Evolutionary conservation across 179 eudicot species (phyloP).

Genomic region (Nepenthes alata): DNA sequence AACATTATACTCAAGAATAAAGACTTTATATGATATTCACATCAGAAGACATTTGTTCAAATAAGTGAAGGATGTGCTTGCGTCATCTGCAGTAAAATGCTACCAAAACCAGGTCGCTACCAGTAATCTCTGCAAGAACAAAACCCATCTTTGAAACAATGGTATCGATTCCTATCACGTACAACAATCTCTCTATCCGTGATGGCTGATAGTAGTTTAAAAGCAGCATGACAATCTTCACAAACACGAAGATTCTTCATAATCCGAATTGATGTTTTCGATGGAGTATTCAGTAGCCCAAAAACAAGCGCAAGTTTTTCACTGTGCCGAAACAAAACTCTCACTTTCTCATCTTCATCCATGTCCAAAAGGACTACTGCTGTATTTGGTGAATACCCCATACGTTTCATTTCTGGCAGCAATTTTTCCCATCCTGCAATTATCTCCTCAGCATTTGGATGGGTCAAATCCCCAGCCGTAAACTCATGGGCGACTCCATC

Average conservation of each 20-base stretch:
- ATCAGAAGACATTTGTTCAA: neutral
- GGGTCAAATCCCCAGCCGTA: slow-evolving; percentile 1
- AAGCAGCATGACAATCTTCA: slow-evolving; percentile 13
- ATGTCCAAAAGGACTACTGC: slow-evolving; percentile 14
- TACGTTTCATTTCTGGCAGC: neutral
- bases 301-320: slow-evolving; percentile 19
- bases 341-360: slow-evolving; percentile 16
- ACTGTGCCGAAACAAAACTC: slow-evolving; percentile 15
- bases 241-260: slow-evolving; percentile 19
- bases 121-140: slow-evolving; percentile 16
- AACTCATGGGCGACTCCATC: slow-evolving; percentile 14
- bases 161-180: slow-evolving; percentile 15
- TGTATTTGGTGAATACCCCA: slow-evolving; percentile 10
- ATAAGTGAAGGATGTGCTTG: neutral
- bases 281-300: slow-evolving; percentile 8
- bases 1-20: too few relatives aligned
- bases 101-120: neutral
- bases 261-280: slow-evolving; percentile 7
- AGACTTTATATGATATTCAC: neutral
- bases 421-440: slow-evolving; percentile 4
- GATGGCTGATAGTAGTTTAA: slow-evolving; percentile 13
- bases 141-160: slow-evolving; percentile 11
- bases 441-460: slow-evolving; percentile 2
- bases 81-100: neutral
- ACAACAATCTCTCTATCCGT: slow-evolving; percentile 11